Conservation (phyloP, 1,284 basidiomycete genomes). For the Tylopilus sp. region DNA sequence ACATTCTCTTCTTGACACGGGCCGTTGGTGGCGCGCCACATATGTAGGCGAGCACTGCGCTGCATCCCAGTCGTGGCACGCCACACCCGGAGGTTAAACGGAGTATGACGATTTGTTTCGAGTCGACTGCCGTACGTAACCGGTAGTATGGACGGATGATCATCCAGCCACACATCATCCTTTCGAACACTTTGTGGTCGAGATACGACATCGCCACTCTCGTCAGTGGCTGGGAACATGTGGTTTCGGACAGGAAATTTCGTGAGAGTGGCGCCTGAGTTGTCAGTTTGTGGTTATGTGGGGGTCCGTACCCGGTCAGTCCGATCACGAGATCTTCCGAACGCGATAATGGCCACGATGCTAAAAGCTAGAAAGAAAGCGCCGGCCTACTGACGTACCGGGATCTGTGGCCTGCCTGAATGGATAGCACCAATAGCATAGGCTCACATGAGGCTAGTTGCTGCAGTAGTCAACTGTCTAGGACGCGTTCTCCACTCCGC, state of each 20-base stretch:
- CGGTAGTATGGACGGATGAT: constrained; percentile 11
- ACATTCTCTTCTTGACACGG: neutral
- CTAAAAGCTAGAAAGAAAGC: constrained; percentile 8
- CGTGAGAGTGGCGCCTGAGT: constrained; percentile 20
- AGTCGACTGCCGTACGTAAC: constrained; percentile 20
- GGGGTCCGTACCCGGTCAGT: neutral
- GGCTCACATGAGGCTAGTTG: neutral
- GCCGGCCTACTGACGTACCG: constrained; percentile 2
- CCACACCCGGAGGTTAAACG: constrained; percentile 1
- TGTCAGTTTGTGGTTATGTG: neutral
- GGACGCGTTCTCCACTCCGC: neutral
- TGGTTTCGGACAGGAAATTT: constrained; percentile 20
- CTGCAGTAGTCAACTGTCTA: neutral
- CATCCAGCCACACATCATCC: neutral
- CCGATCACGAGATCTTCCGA: constrained; percentile 3
- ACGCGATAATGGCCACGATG: constrained; percentile 8
- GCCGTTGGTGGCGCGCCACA: constrained; percentile 18
- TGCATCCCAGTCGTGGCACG: constrained; percentile 10
- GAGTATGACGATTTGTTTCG: constrained; percentile 8
- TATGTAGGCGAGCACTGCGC: constrained; percentile 1
- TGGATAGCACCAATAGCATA: neutral
- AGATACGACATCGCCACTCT: constrained; percentile 11
- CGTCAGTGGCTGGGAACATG: constrained; percentile 23
- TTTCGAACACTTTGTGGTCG: constrained; percentile 15
- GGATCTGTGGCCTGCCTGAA: neutral